phyloP scores from a whole-genome alignment of 768 basidiomycete genomes.

The Boletus pseudo-olivaceus region DNA sequence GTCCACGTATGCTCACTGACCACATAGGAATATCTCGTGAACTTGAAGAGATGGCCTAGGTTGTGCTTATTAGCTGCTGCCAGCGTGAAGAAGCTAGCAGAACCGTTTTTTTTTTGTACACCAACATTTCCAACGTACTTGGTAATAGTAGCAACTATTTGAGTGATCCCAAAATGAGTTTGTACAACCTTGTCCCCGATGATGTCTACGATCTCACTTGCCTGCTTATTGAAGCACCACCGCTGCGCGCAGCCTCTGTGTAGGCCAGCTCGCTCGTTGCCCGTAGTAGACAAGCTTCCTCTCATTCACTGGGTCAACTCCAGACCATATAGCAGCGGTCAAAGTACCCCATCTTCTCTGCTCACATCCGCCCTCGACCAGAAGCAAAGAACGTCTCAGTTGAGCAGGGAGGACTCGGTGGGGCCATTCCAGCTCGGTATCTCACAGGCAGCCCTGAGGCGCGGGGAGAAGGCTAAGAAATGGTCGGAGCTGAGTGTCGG shows the following conservation, averaged over 20 bases:
- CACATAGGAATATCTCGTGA: not conserved
- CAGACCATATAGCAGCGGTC: conserved; percentile 47
- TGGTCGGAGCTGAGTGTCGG: conserved; percentile 77
- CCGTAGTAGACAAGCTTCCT: not conserved
- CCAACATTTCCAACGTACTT: not conserved
- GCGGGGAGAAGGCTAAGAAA: conserved; percentile 57
- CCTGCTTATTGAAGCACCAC: conserved; percentile 6
- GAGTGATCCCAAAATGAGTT: conserved; percentile 9
- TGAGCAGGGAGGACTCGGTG: conserved; percentile 53
- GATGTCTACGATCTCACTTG: conserved; percentile 12
- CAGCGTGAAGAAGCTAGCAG: not conserved
- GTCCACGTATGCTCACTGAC: too few relatives aligned
- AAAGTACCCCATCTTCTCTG: conserved; percentile 44
- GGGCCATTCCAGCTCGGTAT: conserved; percentile 80
- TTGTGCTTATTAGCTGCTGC: not conserved
- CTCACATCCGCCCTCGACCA: conserved; percentile 67
- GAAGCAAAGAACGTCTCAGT: conserved; percentile 38
- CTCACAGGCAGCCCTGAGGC: conserved; percentile 50
- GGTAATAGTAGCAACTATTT: not conserved
- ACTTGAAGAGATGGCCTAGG: not conserved
- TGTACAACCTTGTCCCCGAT: not conserved
- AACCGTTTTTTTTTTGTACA: not conserved
- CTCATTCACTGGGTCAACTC: not conserved
- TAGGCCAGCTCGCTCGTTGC: not conserved
- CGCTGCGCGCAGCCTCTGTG: not conserved